Conservation (phyloP, 306 rosid species). For the Purshia tridentata region DNA sequence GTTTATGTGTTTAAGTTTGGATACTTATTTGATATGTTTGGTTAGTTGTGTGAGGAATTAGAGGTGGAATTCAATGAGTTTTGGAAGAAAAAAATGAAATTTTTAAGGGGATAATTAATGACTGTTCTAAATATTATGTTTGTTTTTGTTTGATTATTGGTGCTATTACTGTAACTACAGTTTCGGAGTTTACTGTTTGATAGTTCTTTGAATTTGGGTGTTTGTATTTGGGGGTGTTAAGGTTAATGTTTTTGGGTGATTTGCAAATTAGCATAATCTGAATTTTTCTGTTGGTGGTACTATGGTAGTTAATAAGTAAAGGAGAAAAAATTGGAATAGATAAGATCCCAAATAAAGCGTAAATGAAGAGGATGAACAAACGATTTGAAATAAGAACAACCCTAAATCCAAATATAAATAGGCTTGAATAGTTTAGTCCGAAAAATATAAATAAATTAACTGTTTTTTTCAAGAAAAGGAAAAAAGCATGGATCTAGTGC, state of each 20-base stretch:
- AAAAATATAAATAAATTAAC: no score
- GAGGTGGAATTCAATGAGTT: background rate
- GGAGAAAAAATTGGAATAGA: background rate
- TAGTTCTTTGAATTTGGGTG: background rate
- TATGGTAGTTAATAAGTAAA: background rate
- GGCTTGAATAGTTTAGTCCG: background rate
- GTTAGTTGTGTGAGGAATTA: background rate
- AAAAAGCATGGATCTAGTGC: no score
- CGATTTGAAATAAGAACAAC: background rate
- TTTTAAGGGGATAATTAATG: background rate
- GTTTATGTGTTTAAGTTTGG: background rate
- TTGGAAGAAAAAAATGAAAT: background rate
- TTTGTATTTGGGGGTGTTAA: background rate
- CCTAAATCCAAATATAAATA: background rate
- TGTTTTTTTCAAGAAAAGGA: no score
- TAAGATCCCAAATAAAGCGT: background rate
- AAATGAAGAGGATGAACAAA: background rate
- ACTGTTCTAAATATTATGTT: background rate
- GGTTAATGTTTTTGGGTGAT: background rate
- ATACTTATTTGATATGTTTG: background rate
- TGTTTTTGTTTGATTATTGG: background rate
- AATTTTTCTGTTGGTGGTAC: background rate
- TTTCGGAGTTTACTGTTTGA: background rate
- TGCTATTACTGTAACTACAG: background rate
- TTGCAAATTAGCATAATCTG: slow-evolving; percentile 5